Percentiles rank a stretch among this genome's conserved stretches.
Conservation (phyloP, 1,284 basidiomycete species). For the Agroathelia rolfsii region DNA sequence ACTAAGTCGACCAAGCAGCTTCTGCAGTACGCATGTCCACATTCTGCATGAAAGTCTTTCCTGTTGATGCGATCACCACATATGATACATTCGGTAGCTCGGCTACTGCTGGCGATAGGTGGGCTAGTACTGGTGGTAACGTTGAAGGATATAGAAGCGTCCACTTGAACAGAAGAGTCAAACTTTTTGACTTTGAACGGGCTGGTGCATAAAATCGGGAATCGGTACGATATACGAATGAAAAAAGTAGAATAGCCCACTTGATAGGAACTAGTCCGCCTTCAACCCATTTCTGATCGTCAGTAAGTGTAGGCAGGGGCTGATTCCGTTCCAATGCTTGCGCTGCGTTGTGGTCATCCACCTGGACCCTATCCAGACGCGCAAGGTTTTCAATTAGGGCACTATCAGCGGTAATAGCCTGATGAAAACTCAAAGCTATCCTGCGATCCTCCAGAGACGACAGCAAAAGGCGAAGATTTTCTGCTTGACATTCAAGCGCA, state of each 20-base stretch:
- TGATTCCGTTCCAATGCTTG: conserved; percentile 21
- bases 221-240: neutral
- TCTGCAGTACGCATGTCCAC: conserved; percentile 28
- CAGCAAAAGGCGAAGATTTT: conserved; percentile 26
- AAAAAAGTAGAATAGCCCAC: neutral
- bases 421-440: conserved; percentile 30
- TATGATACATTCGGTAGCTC: conserved; percentile 19
- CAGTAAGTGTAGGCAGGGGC: conserved; percentile 17
- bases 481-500: conserved; percentile 35
- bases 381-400: conserved; percentile 16
- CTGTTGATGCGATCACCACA: conserved; percentile 24
- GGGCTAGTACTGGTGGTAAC: no score
- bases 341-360: conserved; percentile 27
- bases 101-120: neutral
- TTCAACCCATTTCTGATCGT: conserved; percentile 14
- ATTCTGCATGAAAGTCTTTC: conserved; percentile 20
- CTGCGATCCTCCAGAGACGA: conserved; percentile 22
- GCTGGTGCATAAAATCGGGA: neutral
- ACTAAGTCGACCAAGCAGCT: conserved; percentile 28
- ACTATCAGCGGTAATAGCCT: conserved; percentile 18
- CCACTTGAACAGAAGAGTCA: neutral
- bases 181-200: neutral
- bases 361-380: conserved; percentile 20
- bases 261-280: conserved; percentile 3
- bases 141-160: neutral